Base-by-base conservation (phyloP, 345 rosid species). In the Salix udensis region DNA sequence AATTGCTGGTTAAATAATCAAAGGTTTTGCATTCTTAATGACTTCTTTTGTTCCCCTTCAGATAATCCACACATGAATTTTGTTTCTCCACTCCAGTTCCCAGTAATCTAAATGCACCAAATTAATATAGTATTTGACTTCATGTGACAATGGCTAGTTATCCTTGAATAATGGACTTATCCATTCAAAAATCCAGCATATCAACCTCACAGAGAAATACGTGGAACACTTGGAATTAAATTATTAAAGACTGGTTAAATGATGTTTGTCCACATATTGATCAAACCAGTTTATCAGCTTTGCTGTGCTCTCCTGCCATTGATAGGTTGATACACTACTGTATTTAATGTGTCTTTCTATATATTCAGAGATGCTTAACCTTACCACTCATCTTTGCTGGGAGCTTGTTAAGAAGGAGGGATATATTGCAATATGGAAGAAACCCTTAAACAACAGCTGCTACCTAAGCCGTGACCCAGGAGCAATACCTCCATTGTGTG, bases 331-430 rank as follows among this genome's bases (percentile, higher is more conserved):
- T 67, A 52, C 26, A 76, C 65, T 46, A 3, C 12, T 30, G 36
- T 73, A 44, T 19, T 42, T 73, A 26, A 52, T 36, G 24, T 76
- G 61, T 64, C 68, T 82, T 55, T 74, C 19, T 28, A 12, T 42
- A 37, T 75, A 72, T 77, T 68, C 94, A 96, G 99, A 89, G 88
- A 96, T 96, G 99, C 83, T 96, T 69, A 85, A 91, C 79, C 93
- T 96, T 76, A 93, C 97, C 23, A 86, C 85, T 67, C 91, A 88
- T 53, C 94, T 96, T 67, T 96, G 99, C 88, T 96, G 99, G 99
- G 84, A 84, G 76, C 95, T 93, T 72, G 89, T 96, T 28, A 96
- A 94, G 89, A 96, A 87, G 88, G 99, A 89, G 83, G 98, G 99
- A 70, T 94, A 93, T 77, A 84, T 96, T 85, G 97, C 99, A 74